Evolutionary conservation across 2,329 filamentous ascomycete species (phyloP).

Genomic region (Colletotrichum sp.): DNA sequence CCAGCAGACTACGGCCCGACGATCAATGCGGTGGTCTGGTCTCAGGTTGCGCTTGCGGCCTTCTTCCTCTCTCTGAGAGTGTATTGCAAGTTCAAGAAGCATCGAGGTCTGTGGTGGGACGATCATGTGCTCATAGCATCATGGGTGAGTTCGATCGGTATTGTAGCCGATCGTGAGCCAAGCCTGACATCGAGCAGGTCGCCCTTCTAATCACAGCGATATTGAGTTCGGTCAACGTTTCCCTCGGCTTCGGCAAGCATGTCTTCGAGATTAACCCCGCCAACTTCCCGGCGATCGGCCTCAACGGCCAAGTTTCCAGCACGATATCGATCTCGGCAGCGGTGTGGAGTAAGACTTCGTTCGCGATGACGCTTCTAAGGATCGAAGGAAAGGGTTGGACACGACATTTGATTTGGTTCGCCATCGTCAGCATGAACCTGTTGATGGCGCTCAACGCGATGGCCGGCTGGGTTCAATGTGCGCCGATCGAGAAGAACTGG

Average conservation of each 20-base stretch:
- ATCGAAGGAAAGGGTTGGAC: slow-evolving; percentile 30
- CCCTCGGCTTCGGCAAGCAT: slow-evolving; percentile 23
- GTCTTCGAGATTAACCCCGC: slow-evolving; percentile 7
- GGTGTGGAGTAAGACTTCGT: slow-evolving; percentile 40
- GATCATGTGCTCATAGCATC: slow-evolving; percentile 28
- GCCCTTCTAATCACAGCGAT: not conserved
- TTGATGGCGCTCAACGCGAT: slow-evolving; percentile 24
- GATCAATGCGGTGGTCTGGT: slow-evolving; percentile 23
- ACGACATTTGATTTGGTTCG: slow-evolving; percentile 32
- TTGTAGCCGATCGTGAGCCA: not conserved
- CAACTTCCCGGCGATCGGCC: slow-evolving; percentile 9
- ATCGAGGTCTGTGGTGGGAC: slow-evolving; percentile 31
- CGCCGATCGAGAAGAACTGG: slow-evolving; percentile 12
- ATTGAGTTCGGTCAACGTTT: not conserved
- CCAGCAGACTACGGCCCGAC: slow-evolving; percentile 15
- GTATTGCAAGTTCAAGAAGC: slow-evolving; percentile 27
- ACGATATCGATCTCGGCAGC: slow-evolving; percentile 38
- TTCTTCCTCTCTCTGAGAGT: slow-evolving; percentile 25
- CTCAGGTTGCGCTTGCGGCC: slow-evolving; percentile 20
- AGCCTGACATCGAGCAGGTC: not conserved
- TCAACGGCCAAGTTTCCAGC: slow-evolving; percentile 30
- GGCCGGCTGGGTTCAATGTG: slow-evolving; percentile 24
- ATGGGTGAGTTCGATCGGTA: slow-evolving; percentile 22
- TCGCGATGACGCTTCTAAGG: slow-evolving; percentile 39
- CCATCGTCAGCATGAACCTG: slow-evolving; percentile 36